Evolutionary conservation across 768 basidiomycete genomes (phyloP).

Genomic region (Psilocybe cyanescens): DNA sequence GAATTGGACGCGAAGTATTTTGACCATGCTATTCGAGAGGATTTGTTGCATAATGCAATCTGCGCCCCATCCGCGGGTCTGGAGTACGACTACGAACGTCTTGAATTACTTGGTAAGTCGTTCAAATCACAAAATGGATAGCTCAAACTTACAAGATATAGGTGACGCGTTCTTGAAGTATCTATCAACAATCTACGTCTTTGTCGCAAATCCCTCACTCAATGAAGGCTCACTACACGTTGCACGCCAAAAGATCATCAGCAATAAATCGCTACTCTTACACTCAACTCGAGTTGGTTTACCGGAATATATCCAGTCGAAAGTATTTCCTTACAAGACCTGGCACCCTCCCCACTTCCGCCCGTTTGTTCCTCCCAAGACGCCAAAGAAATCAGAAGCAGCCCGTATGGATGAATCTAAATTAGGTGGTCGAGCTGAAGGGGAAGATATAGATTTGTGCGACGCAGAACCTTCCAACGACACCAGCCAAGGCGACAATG

Average conservation of each 20-base stretch:
- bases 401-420: conserved; percentile 3
- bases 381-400: conserved; percentile 14
- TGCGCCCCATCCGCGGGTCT: conserved; percentile 70
- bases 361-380: conserved; percentile 24
- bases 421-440: conserved; percentile 1
- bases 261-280: conserved; percentile 67
- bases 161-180: conserved; percentile 89
- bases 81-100: conserved; percentile 81
- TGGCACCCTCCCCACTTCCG: conserved; percentile 63
- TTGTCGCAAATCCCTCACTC: conserved; percentile 65
- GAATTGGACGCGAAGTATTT: conserved; percentile 78
- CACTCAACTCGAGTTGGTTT: conserved; percentile 62
- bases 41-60: conserved; percentile 65
- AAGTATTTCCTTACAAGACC: conserved; percentile 64
- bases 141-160: conserved; percentile 25
- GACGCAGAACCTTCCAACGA: not conserved
- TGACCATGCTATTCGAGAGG: conserved; percentile 60
- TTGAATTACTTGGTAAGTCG: conserved; percentile 76
- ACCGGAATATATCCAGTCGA: conserved; percentile 74
- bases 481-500: not conserved
- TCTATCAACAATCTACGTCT: conserved; percentile 73
- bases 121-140: not conserved
- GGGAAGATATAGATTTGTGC: conserved; percentile 1
- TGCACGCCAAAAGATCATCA: conserved; percentile 71
- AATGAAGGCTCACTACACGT: conserved; percentile 72